These are phyloP conservation scores for Diversispora eburnea DNA, from an alignment of 192 early-diverging fungal genomes.

Conservation along the genomic window DNA sequence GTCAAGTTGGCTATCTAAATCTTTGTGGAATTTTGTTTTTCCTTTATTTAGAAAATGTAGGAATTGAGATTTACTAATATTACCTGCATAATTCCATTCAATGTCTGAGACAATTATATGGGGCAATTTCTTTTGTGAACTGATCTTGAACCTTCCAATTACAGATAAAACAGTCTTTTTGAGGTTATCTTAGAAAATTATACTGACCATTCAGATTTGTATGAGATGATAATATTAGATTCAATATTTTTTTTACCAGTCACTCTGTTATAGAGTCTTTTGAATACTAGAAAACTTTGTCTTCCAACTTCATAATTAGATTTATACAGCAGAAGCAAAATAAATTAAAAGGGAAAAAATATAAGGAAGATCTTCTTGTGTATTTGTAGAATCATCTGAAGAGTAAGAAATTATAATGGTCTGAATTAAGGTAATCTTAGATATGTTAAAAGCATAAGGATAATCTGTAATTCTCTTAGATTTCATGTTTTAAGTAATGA, in stretches of 20 bases:
- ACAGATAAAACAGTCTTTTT: neutral
- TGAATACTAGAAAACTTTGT: neutral
- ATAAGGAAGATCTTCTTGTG: neutral
- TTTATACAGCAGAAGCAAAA: neutral
- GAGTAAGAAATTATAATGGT: neutral
- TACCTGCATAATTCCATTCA: no score
- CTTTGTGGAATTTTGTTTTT: no score
- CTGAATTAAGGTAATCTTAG: no score
- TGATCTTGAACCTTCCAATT: no score
- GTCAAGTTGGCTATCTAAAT: no score
- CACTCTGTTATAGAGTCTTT: neutral
- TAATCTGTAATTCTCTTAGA: no score
- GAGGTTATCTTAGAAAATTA: neutral
- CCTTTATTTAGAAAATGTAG: no score
- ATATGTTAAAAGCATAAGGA: no score
- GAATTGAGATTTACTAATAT: no score
- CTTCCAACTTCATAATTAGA: neutral
- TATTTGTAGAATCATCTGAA: neutral
- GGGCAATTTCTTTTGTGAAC: no score
- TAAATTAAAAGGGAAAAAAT: neutral
- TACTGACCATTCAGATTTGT: neutral
- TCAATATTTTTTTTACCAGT: neutral
- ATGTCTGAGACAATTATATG: no score
- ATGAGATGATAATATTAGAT: neutral
- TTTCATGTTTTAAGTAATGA: no score